These are phyloP conservation scores for Niveomyces coronatus DNA, from an alignment of 2,329 filamentous ascomycete species.

Conservation along the genomic window DNA sequence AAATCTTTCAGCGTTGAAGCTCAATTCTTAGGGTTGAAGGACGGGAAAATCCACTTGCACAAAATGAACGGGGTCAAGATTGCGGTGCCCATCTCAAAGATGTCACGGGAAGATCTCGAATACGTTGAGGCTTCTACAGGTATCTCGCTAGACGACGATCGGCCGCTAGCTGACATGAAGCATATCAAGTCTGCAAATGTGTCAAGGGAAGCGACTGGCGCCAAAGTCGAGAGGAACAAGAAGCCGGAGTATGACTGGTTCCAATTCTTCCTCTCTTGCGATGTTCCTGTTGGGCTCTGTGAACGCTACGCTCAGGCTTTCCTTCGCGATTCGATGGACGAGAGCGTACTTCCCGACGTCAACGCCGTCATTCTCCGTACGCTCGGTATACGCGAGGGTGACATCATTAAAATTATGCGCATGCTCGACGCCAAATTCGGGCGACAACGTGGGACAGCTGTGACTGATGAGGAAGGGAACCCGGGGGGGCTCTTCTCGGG, in stretches of 20 bases:
- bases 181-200: conserved; percentile 31
- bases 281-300: conserved; percentile 85
- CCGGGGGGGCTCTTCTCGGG: conserved; percentile 75
- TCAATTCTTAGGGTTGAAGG: conserved; percentile 86
- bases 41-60: conserved; percentile 95
- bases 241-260: conserved; percentile 94
- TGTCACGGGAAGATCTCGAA: conserved; percentile 90
- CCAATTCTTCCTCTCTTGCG: conserved; percentile 90
- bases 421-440: conserved; percentile 71
- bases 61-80: conserved; percentile 98
- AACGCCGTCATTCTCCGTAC: conserved; percentile 73
- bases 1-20: conserved; percentile 97
- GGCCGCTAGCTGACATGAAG: conserved; percentile 79
- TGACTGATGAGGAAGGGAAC: conserved; percentile 50
- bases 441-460: conserved; percentile 45
- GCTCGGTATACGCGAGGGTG: conserved; percentile 87
- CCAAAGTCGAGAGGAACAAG: conserved; percentile 48
- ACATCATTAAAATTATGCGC: conserved; percentile 93
- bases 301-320: conserved; percentile 92
- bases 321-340: conserved; percentile 85
- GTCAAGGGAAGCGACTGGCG: conserved; percentile 36
- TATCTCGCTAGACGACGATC: conserved; percentile 85
- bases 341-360: conserved; percentile 84
- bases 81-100: conserved; percentile 87
- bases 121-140: conserved; percentile 88